phyloP scores from a whole-genome alignment of 805 yeast species.

The Babjeviella inositovora region DNA sequence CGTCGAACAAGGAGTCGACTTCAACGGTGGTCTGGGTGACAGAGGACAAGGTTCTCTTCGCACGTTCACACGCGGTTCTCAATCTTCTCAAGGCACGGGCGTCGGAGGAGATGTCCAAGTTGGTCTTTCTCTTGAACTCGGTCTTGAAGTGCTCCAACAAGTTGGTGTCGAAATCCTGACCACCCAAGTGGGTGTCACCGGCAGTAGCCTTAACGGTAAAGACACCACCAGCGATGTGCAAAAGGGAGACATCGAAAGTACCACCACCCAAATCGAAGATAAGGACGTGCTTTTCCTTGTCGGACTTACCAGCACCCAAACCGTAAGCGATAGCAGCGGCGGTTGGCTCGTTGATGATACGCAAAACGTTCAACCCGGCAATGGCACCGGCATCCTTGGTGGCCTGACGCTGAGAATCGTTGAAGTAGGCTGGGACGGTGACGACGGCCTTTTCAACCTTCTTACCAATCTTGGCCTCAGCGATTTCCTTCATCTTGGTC shows the following conservation, averaged over 20 bases:
- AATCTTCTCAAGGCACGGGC: constrained; percentile 96
- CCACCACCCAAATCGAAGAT: constrained; percentile 98
- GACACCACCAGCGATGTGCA: constrained; percentile 90
- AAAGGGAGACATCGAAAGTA: constrained; percentile 92
- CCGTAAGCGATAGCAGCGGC: constrained; percentile 99
- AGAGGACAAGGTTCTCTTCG: constrained; percentile 95
- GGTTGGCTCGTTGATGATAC: constrained; percentile 73
- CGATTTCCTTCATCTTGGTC: constrained; percentile 72
- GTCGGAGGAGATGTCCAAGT: constrained; percentile 77
- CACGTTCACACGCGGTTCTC: constrained; percentile 98
- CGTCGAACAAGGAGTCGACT: constrained; percentile 88
- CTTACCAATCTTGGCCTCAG: constrained; percentile 62
- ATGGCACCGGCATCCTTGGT: constrained; percentile 74
- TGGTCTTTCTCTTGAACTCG: constrained; percentile 93
- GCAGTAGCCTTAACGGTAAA: constrained; percentile 97
- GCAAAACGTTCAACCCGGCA: constrained; percentile 63
- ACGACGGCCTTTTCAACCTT: constrained; percentile 61
- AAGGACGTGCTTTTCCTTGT: constrained; percentile 74
- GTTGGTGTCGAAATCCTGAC: constrained; percentile 98
- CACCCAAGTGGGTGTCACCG: constrained; percentile 99
- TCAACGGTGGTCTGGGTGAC: constrained; percentile 93
- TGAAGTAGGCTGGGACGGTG: constrained; percentile 71
- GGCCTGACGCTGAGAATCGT: constrained; percentile 72
- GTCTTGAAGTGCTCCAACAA: constrained; percentile 82
- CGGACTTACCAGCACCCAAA: constrained; percentile 78